phyloP scores from a whole-genome alignment of 2,329 filamentous ascomycete species.

The Elsinoe ampelina region DNA sequence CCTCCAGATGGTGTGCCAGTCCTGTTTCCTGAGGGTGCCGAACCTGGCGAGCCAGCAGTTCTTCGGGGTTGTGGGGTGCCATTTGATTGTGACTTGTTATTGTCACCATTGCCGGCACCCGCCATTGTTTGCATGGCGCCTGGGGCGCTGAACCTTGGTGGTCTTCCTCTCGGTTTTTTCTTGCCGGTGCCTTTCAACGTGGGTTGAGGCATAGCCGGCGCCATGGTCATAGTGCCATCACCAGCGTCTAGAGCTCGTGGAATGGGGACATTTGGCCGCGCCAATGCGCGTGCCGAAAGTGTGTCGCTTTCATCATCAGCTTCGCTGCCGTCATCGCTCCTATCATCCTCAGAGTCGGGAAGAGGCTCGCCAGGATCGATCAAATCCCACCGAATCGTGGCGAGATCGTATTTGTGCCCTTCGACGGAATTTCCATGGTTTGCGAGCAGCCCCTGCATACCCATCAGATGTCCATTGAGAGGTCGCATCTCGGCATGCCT shows the following conservation, averaged over 20 bases:
- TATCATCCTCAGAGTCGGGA: constrained; percentile 25
- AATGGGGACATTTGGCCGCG: not conserved
- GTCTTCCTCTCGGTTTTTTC: constrained; percentile 25
- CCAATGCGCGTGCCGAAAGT: constrained; percentile 10
- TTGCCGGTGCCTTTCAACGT: not conserved
- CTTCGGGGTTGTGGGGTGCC: not conserved
- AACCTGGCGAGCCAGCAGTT: not conserved
- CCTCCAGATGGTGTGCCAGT: not conserved
- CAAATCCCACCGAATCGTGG: constrained; percentile 52
- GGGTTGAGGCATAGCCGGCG: not conserved
- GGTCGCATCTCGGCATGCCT: constrained; percentile 50
- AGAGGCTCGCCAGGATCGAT: constrained; percentile 47
- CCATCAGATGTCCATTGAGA: constrained; percentile 50
- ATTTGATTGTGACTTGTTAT: not conserved
- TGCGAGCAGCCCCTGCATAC: constrained; percentile 32
- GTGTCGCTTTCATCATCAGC: constrained; percentile 26
- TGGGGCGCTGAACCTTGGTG: constrained; percentile 27
- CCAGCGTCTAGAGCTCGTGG: not conserved
- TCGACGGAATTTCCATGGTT: constrained; percentile 32
- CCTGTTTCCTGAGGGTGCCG: not conserved
- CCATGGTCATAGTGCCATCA: not conserved
- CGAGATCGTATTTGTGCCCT: constrained; percentile 40
- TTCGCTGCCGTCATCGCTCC: constrained; percentile 28
- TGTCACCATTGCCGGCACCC: constrained; percentile 1
- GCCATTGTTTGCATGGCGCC: constrained; percentile 7